Evolutionary conservation across 306 rosid species (phyloP).

Genomic region (Rosa lucieae): DNA sequence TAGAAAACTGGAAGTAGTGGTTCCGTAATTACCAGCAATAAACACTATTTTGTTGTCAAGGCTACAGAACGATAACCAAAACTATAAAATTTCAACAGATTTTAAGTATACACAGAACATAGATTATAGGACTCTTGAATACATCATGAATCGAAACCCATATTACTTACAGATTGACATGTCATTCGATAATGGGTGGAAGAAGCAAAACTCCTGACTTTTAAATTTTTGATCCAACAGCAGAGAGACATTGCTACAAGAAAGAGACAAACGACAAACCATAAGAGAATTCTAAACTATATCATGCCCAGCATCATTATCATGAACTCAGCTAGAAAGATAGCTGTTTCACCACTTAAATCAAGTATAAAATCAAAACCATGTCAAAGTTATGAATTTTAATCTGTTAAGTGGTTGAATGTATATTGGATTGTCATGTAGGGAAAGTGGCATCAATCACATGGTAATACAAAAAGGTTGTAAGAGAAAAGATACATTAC

Average conservation of each 20-base stretch:
- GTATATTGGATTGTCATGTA: neutral
- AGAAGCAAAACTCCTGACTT: conserved; percentile 67
- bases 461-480: neutral
- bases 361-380: neutral
- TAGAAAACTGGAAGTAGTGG: neutral
- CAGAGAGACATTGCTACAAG: conserved; percentile 77
- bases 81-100: neutral
- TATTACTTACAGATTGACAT: conserved; percentile 76
- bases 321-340: neutral
- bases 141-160: neutral
- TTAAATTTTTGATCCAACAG: conserved; percentile 86
- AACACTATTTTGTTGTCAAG: neutral
- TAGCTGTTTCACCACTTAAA: neutral
- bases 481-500: no score
- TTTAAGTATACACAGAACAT: neutral
- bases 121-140: neutral
- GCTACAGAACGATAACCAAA: neutral
- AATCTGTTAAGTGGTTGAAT: neutral
- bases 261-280: neutral
- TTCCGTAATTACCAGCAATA: neutral
- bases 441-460: neutral
- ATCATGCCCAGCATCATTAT: neutral
- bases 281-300: conserved; percentile 16
- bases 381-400: neutral
- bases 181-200: conserved; percentile 94